phyloP scores from a whole-genome alignment of 768 basidiomycete species.

The Hirschioporus abietinus region DNA sequence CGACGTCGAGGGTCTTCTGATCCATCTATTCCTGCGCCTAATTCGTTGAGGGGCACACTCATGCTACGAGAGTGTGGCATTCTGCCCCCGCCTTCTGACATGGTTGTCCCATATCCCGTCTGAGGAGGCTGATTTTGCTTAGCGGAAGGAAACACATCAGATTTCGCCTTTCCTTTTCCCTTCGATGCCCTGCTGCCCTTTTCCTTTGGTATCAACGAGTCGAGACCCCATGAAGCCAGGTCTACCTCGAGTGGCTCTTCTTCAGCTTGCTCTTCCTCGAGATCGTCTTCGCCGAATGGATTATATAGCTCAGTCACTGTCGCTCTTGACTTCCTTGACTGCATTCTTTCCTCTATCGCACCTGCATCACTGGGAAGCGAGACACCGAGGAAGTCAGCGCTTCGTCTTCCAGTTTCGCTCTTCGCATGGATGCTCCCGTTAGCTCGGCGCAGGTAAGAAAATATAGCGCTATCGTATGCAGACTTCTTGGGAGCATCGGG shows the following conservation, averaged over 20 bases:
- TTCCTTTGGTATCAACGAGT: slow-evolving; percentile 68
- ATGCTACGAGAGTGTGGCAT: slow-evolving; percentile 41
- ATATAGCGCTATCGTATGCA: slow-evolving; percentile 82
- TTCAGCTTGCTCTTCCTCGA: slow-evolving; percentile 39
- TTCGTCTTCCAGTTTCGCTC: slow-evolving; percentile 35
- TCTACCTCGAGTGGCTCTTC: slow-evolving; percentile 67
- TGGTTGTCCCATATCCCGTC: not conserved
- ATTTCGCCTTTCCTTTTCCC: slow-evolving; percentile 33
- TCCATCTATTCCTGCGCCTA: slow-evolving; percentile 29
- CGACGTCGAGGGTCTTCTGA: slow-evolving; percentile 37
- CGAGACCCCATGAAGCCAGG: slow-evolving; percentile 79
- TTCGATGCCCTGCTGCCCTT: slow-evolving; percentile 31
- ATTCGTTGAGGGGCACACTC: slow-evolving; percentile 61
- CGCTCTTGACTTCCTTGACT: slow-evolving; percentile 43
- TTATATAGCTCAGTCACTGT: slow-evolving; percentile 66
- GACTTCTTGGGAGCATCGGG: slow-evolving; percentile 54
- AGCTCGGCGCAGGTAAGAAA: slow-evolving; percentile 65
- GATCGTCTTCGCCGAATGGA: slow-evolving; percentile 58
- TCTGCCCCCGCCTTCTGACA: slow-evolving; percentile 8
- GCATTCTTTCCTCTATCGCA: slow-evolving; percentile 38
- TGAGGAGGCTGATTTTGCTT: slow-evolving; percentile 25
- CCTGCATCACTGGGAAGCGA: slow-evolving; percentile 58
- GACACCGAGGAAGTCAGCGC: slow-evolving; percentile 61
- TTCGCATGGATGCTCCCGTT: slow-evolving; percentile 39
- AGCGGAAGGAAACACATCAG: slow-evolving; percentile 39